Evolutionary conservation across 2,329 filamentous ascomycete species (phyloP).

Genomic region (Cytospora schulzeri): DNA sequence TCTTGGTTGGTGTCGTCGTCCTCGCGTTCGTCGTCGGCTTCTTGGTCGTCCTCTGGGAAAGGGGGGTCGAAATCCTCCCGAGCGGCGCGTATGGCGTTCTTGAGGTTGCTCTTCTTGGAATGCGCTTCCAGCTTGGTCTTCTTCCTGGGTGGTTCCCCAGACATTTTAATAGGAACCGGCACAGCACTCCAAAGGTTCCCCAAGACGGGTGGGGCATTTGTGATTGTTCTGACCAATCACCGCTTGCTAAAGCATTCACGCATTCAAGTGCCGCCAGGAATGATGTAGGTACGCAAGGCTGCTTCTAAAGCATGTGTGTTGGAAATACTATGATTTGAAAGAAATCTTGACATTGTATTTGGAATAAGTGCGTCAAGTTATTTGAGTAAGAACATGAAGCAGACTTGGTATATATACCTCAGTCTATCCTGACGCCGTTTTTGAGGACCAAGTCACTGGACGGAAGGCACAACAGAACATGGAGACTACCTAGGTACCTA

Average conservation of each 20-base stretch:
- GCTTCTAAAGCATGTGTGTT: not conserved
- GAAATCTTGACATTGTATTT: not conserved
- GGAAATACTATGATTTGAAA: not conserved
- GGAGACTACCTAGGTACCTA: no score
- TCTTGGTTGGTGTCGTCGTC: not conserved
- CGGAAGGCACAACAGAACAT: not conserved
- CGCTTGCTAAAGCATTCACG: not conserved
- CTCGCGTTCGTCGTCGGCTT: no score
- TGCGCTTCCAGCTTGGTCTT: not conserved
- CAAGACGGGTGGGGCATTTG: not conserved
- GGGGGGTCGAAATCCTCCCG: slow-evolving; percentile 13
- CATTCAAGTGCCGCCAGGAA: not conserved
- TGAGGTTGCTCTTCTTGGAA: not conserved
- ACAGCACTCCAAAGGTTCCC: not conserved
- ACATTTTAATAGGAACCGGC: not conserved
- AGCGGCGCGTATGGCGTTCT: not conserved
- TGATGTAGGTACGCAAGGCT: not conserved
- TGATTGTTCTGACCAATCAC: not conserved
- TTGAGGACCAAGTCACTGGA: not conserved
- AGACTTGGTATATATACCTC: not conserved
- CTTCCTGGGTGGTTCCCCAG: slow-evolving; percentile 2
- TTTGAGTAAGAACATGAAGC: no score
- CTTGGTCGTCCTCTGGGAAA: not conserved
- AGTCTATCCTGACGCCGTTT: not conserved
- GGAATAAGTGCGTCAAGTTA: no score